Evolutionary conservation across 352 stramenopile species (phyloP).

Genomic region (Phytophthora pisi): DNA sequence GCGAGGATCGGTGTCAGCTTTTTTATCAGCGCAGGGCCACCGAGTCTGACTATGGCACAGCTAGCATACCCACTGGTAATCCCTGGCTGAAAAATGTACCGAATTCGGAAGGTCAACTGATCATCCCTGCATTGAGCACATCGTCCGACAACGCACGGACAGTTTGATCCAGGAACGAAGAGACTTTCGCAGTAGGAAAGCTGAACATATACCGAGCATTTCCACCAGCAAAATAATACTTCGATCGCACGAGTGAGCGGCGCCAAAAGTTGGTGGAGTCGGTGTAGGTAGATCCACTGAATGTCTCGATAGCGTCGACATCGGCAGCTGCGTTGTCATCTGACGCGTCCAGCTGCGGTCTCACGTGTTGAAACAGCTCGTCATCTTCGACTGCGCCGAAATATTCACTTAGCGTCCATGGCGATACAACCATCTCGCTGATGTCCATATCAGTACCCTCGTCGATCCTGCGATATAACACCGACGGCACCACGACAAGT

Average conservation of each 20-base stretch:
- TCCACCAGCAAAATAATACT: slow-evolving; percentile 19
- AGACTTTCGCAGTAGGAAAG: slow-evolving; percentile 1
- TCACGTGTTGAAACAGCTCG: slow-evolving; percentile 6
- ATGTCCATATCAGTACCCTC: slow-evolving; percentile 1
- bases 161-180: background rate
- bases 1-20: background rate
- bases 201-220: slow-evolving; percentile 23
- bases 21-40: slow-evolving; percentile 1
- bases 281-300: slow-evolving; percentile 4
- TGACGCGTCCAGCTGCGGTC: slow-evolving; percentile 6
- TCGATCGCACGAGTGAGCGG: slow-evolving; percentile 4
- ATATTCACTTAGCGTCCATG: slow-evolving; percentile 15
- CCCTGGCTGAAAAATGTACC: background rate
- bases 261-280: background rate
- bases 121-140: background rate
- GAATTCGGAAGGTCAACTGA: background rate
- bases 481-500: slow-evolving; percentile 10
- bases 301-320: background rate
- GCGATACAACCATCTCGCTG: slow-evolving; percentile 5
- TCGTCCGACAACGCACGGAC: background rate
- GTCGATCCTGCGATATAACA: background rate
- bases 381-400: slow-evolving; percentile 9
- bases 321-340: slow-evolving; percentile 1
- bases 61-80: slow-evolving; percentile 7
- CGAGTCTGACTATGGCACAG: background rate